Conservation (phyloP, 192 early-diverging fungal genomes). For the Dissophora ornata region DNA sequence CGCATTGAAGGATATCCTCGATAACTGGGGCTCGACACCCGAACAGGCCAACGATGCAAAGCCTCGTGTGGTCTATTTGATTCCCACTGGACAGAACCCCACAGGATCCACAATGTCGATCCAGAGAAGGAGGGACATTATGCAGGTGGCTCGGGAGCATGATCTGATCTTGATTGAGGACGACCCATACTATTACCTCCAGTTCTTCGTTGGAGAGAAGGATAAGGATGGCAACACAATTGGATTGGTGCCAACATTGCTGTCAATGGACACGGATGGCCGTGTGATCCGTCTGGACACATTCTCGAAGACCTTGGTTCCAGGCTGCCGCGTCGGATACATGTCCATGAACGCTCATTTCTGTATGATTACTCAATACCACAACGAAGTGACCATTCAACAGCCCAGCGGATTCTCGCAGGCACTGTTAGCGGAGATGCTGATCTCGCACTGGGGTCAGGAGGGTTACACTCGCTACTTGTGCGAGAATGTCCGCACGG, state of each 20-base stretch:
- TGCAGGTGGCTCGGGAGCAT: slow-evolving; percentile 75
- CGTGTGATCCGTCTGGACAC: slow-evolving; percentile 90
- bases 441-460: slow-evolving; percentile 75
- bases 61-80: slow-evolving; percentile 71
- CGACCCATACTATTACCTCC: slow-evolving; percentile 93
- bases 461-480: slow-evolving; percentile 78
- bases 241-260: slow-evolving; percentile 71
- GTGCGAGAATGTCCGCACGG: slow-evolving; percentile 65
- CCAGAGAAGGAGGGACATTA: slow-evolving; percentile 79
- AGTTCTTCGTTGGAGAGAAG: slow-evolving; percentile 57
- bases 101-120: slow-evolving; percentile 83
- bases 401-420: slow-evolving; percentile 86
- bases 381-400: slow-evolving; percentile 80
- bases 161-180: slow-evolving; percentile 88
- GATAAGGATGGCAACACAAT: slow-evolving; percentile 13
- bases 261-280: slow-evolving; percentile 84
- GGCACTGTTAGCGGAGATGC: slow-evolving; percentile 70
- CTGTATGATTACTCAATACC: slow-evolving; percentile 77
- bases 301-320: slow-evolving; percentile 86
- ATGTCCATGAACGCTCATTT: slow-evolving; percentile 69
- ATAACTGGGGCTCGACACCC: slow-evolving; percentile 49
- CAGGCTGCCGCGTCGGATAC: slow-evolving; percentile 84
- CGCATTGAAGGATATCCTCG: slow-evolving; percentile 59
- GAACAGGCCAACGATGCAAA: slow-evolving; percentile 50
- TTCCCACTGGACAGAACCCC: slow-evolving; percentile 90